Evolutionary conservation across 2,329 filamentous ascomycete genomes (phyloP), one percentile per base, ranked within the genome.

Genomic region (Cercospora janseana): DNA sequence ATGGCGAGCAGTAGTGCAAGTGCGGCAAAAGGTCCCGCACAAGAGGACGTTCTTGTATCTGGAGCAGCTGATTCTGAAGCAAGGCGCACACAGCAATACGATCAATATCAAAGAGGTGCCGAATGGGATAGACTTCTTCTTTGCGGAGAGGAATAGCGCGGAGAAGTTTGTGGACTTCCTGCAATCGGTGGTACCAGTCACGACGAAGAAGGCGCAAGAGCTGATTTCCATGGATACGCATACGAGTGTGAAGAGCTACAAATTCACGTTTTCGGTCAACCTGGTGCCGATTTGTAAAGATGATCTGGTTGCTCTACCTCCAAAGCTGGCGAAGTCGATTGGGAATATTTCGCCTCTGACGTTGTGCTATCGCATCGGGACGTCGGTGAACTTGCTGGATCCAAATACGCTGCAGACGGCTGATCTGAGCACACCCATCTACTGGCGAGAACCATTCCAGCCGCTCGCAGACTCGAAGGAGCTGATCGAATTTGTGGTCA

Each of bases 21-120:
- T 98, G 49, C 85, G 93, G 56, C 93, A 98, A 70, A 96, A 97
- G 74, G 93, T 98, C 29, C 82, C 88, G 4, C 93, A 98, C 75
- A 98, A 97, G 81, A 79, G 93, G 63, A 88, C 85, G 1, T 88
- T 88, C 69, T 70, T 88, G 51, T 87, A 81, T 67, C 82, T 97
- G 27, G 93, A 97, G 71, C 92, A 98, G 76, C 79, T 97, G 49
- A 95, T 98, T 62, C 77, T 98, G 62, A 97, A 96, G 76, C 90
- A 97, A 69, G 81, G 82, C 49, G 93, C 92, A 3, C 91, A 95
- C 70, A 81, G 83, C 58, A 91, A 98, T 61, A 93, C 92, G 1
- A 91, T 96, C 72, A 98, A 97, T 70, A 98, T 98, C 73, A 96
- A 94, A 69, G 93, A 98, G 72, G 87, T 88, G 21, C 91, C 91